phyloP scores from a whole-genome alignment of 1,139 yeast species.

The Protomyces macrosporus region DNA sequence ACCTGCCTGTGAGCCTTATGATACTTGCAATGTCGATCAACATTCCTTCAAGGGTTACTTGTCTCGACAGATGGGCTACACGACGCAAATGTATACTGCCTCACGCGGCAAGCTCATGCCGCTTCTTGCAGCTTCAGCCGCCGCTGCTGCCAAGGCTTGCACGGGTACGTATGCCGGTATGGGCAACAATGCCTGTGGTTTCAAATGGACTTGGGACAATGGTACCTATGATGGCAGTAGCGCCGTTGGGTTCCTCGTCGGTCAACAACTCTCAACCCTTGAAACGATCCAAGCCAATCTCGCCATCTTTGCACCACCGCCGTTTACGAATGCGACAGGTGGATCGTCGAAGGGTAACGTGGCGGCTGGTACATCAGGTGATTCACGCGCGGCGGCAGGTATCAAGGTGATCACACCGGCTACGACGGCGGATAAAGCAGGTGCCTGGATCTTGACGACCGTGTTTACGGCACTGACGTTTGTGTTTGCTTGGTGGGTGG shows the following conservation, averaged over 20 bases:
- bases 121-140: slow-evolving; percentile 50
- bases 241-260: slow-evolving; percentile 48
- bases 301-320: slow-evolving; percentile 42
- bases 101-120: slow-evolving; percentile 46
- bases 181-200: slow-evolving; percentile 72
- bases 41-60: slow-evolving; percentile 70
- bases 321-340: slow-evolving; percentile 46
- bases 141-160: slow-evolving; percentile 66
- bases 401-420: slow-evolving; percentile 17
- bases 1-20: slow-evolving; percentile 58
- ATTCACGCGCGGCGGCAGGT: slow-evolving; percentile 34
- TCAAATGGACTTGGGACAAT: slow-evolving; percentile 51
- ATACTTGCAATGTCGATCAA: slow-evolving; percentile 67
- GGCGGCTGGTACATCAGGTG: slow-evolving; percentile 37
- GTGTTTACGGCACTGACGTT: slow-evolving; percentile 4
- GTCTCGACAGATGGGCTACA: slow-evolving; percentile 58
- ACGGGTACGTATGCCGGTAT: slow-evolving; percentile 69
- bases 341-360: slow-evolving; percentile 45
- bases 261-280: slow-evolving; percentile 72
- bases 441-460: slow-evolving; percentile 18
- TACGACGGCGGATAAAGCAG: slow-evolving; percentile 23
- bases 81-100: slow-evolving; percentile 55
- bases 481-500: slow-evolving; percentile 25
- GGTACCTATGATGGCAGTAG: slow-evolving; percentile 37
- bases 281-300: slow-evolving; percentile 56